Percentiles rank a stretch among this genome's conserved stretches.
These are phyloP conservation scores for Fonsecaea nubica DNA, from an alignment of 2,329 filamentous ascomycete genomes.

Conservation along the genomic window DNA sequence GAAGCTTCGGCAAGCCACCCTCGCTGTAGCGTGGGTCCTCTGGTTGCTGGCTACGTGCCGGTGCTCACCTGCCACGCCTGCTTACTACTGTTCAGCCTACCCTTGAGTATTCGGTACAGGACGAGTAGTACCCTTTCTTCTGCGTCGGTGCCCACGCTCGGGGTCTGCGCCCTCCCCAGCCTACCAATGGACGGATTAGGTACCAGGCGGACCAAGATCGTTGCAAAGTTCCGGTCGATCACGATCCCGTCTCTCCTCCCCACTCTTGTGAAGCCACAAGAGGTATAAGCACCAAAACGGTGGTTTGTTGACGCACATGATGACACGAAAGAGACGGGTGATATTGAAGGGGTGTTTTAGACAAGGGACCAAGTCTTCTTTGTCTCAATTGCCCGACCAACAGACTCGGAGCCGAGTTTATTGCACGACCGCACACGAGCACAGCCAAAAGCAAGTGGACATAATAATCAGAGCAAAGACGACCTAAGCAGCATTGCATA, in stretches of 20 bases:
- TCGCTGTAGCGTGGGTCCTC: not conserved
- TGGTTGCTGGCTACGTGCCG: too few species aligned
- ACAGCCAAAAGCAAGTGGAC: not conserved
- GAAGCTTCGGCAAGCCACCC: not conserved
- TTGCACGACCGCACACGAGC: not conserved
- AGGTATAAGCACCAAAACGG: not conserved
- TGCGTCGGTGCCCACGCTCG: not conserved
- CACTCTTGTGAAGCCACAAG: not conserved
- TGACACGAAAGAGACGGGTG: conserved; percentile 3
- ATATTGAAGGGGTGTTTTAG: conserved; percentile 1
- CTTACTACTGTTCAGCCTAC: conserved; percentile 1
- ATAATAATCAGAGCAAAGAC: not conserved
- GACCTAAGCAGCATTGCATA: not conserved
- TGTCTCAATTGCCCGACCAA: not conserved
- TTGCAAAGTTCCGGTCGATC: conserved; percentile 1
- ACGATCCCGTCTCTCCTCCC: not conserved
- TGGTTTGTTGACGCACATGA: not conserved
- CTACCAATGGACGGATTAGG: not conserved
- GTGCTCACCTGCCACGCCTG: not conserved
- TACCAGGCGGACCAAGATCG: not conserved
- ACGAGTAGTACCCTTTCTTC: not conserved
- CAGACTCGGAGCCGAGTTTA: not conserved
- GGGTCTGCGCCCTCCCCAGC: conserved; percentile 1
- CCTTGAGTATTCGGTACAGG: not conserved
- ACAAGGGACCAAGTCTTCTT: not conserved